phyloP scores from a whole-genome alignment of 108 stramenopile species.

The Skeletonema potamos region DNA sequence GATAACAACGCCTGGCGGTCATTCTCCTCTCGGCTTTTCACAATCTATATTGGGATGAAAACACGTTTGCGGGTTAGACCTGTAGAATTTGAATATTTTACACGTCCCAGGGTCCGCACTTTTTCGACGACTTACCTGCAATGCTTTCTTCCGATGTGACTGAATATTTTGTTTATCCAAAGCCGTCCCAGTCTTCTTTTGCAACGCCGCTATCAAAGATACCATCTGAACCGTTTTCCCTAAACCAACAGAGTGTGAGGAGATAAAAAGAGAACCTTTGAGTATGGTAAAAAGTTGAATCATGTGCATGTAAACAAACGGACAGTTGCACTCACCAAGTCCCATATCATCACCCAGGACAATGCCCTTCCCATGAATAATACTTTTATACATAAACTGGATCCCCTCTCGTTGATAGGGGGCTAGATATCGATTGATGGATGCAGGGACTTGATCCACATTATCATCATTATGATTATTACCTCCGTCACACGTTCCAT shows the following conservation, averaged over 20 bases:
- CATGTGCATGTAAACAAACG: too few relatives aligned
- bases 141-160: slow-evolving; percentile 27
- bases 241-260: too few relatives aligned
- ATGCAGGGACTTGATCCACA: slow-evolving; percentile 64
- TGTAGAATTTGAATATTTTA: background rate
- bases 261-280: too few relatives aligned
- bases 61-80: background rate
- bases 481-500: slow-evolving; percentile 17
- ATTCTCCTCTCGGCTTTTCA: slow-evolving; percentile 19
- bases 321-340: too few relatives aligned
- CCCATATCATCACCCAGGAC: slow-evolving; percentile 79
- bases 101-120: too few relatives aligned
- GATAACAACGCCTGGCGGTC: slow-evolving; percentile 28
- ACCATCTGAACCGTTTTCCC: slow-evolving; percentile 83
- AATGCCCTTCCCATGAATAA: slow-evolving; percentile 55
- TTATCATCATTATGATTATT: slow-evolving; percentile 30
- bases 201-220: slow-evolving; percentile 69
- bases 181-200: slow-evolving; percentile 72
- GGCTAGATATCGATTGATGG: slow-evolving; percentile 78
- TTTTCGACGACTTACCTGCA: slow-evolving; percentile 26
- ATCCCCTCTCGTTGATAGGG: slow-evolving; percentile 79
- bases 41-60: background rate
- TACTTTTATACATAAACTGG: slow-evolving; percentile 69
- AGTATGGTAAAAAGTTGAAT: too few relatives aligned
- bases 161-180: slow-evolving; percentile 42